Conservation (phyloP, 2,329 filamentous ascomycete genomes). For the Dactylellina parvicollis region DNA sequence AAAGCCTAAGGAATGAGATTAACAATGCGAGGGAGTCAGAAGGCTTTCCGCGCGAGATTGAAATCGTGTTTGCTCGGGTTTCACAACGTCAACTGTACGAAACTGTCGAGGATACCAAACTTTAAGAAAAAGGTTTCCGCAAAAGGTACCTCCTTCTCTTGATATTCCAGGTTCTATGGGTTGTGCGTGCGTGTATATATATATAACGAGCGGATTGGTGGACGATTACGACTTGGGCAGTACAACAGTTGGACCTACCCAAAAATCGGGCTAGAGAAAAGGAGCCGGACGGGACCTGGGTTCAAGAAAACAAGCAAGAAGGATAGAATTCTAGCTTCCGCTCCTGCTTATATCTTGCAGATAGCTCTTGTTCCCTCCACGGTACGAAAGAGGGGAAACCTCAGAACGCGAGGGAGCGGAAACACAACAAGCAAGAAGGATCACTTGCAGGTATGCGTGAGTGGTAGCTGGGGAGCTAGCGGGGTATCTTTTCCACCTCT, state of each 20-base stretch:
- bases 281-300: slow-evolving; percentile 26
- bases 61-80: slow-evolving; percentile 15
- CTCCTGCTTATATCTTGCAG: slow-evolving; percentile 52
- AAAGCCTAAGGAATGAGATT: slow-evolving; percentile 35
- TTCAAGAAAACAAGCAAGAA: slow-evolving; percentile 38
- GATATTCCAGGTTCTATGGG: slow-evolving; percentile 4
- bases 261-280: slow-evolving; percentile 10
- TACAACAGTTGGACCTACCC: slow-evolving; percentile 33
- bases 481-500: slow-evolving; percentile 53
- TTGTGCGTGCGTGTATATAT: neutral
- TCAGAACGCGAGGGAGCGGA: slow-evolving; percentile 27
- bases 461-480: slow-evolving; percentile 48
- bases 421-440: slow-evolving; percentile 16
- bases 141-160: slow-evolving; percentile 4
- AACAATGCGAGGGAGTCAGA: slow-evolving; percentile 29
- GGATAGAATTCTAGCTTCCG: slow-evolving; percentile 44
- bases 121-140: neutral
- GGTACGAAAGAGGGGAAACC: slow-evolving; percentile 27
- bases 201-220: slow-evolving; percentile 50
- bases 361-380: slow-evolving; percentile 29
- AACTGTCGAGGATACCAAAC: neutral
- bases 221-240: slow-evolving; percentile 20
- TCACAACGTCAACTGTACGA: neutral
- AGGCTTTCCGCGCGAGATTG: slow-evolving; percentile 6
- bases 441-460: slow-evolving; percentile 48